Conservation (phyloP, 768 basidiomycete species). For the Macrolepiota albuminosa region DNA sequence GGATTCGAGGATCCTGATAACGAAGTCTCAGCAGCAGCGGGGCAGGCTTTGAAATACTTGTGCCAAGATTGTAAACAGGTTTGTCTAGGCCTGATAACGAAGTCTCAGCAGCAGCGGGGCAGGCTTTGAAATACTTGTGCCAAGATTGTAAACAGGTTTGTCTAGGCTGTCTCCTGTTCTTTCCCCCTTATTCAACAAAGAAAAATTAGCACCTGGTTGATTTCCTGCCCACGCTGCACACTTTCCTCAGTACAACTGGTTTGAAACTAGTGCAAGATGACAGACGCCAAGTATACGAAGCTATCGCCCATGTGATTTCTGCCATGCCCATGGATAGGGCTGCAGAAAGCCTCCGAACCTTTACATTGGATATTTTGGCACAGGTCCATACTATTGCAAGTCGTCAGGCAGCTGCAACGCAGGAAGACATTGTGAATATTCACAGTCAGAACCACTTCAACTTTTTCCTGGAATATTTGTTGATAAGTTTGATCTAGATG, state of each 20-base stretch:
- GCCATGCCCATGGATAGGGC: constrained; percentile 90
- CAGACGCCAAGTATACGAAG: constrained; percentile 88
- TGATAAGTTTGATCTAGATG: constrained; percentile 42
- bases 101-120: constrained; percentile 90
- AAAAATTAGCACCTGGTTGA: constrained; percentile 74
- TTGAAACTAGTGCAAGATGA: constrained; percentile 81
- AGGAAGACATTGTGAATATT: constrained; percentile 65
- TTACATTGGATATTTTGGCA: constrained; percentile 79
- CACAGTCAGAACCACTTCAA: constrained; percentile 47
- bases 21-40: constrained; percentile 90
- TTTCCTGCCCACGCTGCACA: constrained; percentile 87
- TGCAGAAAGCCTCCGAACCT: constrained; percentile 80
- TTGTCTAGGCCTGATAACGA: constrained; percentile 45
- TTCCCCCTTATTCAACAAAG: constrained; percentile 1
- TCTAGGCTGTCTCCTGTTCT: neutral
- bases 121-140: constrained; percentile 94
- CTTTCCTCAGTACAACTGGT: constrained; percentile 79
- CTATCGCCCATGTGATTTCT: constrained; percentile 91
- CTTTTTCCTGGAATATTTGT: neutral
- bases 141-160: constrained; percentile 88
- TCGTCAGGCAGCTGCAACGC: constrained; percentile 52
- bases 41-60: constrained; percentile 93
- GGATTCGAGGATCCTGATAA: constrained; percentile 80
- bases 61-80: constrained; percentile 96
- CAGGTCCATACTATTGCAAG: constrained; percentile 62